A percentile compares a stretch with the other conserved stretches of the same genome.
Conservation (phyloP, 257 asterid species). For the Paraleonurus japonicus region DNA sequence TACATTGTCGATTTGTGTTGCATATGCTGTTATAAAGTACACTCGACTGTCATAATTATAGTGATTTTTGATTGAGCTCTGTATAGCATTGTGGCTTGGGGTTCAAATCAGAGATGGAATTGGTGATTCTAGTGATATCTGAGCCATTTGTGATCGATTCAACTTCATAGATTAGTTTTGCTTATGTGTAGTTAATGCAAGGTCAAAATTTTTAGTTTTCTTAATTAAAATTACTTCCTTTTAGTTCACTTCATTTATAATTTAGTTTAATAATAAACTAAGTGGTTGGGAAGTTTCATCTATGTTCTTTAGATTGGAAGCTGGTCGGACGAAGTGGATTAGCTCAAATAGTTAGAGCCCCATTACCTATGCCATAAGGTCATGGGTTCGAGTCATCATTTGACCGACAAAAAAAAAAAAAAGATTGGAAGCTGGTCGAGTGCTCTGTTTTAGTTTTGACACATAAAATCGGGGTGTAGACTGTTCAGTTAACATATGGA, state of each 20-base stretch:
- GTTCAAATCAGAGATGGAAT: not conserved
- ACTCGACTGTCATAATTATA: not conserved
- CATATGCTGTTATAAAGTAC: not conserved
- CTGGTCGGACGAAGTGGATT: too few species aligned
- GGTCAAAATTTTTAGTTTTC: not conserved
- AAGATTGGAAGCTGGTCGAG: constrained; percentile 7
- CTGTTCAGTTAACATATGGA: constrained; percentile 11
- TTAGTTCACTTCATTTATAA: constrained; percentile 10
- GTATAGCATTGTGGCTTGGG: not conserved
- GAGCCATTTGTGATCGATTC: too few species aligned
- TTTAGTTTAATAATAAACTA: not conserved
- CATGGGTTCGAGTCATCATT: too few species aligned
- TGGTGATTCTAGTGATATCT: not conserved
- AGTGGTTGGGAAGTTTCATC: not conserved
- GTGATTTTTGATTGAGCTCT: not conserved
- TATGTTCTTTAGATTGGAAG: not conserved
- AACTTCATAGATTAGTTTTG: not conserved
- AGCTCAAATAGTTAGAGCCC: too few species aligned
- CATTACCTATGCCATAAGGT: too few species aligned
- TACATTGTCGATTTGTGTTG: not conserved
- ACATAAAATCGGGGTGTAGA: not conserved
- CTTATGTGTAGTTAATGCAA: not conserved
- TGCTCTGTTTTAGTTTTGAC: not conserved
- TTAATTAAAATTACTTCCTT: not conserved
- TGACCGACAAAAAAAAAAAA: too few species aligned